Conservation (phyloP, 2,329 filamentous ascomycete genomes). For the Colletotrichum destructivum region DNA sequence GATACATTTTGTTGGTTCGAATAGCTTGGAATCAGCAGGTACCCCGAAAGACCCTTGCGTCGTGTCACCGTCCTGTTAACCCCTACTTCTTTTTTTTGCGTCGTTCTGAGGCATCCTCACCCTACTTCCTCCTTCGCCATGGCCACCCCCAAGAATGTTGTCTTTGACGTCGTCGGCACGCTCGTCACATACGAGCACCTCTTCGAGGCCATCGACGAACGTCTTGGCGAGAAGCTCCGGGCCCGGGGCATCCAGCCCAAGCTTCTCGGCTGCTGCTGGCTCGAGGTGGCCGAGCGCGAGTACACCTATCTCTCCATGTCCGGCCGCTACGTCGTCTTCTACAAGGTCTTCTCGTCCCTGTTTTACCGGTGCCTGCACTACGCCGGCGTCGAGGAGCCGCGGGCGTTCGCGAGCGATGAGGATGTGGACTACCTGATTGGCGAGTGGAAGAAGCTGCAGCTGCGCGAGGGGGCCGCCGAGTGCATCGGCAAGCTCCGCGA, state of each 20-base stretch:
- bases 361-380: constrained; percentile 65
- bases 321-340: constrained; percentile 59
- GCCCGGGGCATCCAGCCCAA: constrained; percentile 56
- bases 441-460: constrained; percentile 54
- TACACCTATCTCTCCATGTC: constrained; percentile 65
- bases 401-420: constrained; percentile 57
- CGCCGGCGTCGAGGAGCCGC: constrained; percentile 59
- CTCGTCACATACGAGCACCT: constrained; percentile 62
- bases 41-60: not conserved
- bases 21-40: not conserved
- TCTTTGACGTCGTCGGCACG: constrained; percentile 69
- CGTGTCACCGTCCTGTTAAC: not conserved
- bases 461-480: constrained; percentile 58
- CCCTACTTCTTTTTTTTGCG: not conserved
- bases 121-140: not conserved
- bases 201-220: constrained; percentile 57
- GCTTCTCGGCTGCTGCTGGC: constrained; percentile 64
- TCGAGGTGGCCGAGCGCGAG: constrained; percentile 63
- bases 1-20: not conserved
- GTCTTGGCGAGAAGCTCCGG: constrained; percentile 59
- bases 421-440: constrained; percentile 58
- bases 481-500: constrained; percentile 59
- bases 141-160: constrained; percentile 56
- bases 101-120: not conserved
- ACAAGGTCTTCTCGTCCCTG: constrained; percentile 57